A percentile compares a stretch with the other conserved stretches of the same genome.
These are phyloP conservation scores for Aspergillus coremiiformis DNA, from an alignment of 495 filamentous ascomycete genomes.

Conservation along the genomic window DNA sequence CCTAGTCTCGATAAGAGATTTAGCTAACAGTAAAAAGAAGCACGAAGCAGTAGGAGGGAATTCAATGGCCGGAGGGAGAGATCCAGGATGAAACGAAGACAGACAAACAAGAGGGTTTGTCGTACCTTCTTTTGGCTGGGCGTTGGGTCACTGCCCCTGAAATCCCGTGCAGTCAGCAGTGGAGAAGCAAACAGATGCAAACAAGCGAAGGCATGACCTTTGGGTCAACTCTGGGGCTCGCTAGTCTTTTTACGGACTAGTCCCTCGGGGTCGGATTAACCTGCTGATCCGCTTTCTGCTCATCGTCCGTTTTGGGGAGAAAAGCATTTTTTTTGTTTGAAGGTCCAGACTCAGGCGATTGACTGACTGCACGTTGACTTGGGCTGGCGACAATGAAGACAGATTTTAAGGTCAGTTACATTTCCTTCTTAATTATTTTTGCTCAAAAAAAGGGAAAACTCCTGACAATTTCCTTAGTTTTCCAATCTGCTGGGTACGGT, in stretches of 20 bases:
- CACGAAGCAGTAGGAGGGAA: conserved; percentile 1
- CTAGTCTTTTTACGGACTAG: conserved; percentile 16
- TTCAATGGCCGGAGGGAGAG: neutral
- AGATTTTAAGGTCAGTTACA: conserved; percentile 70
- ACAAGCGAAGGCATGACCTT: conserved; percentile 3
- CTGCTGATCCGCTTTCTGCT: conserved; percentile 17
- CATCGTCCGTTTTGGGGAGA: conserved; percentile 19
- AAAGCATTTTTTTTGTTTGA: conserved; percentile 19
- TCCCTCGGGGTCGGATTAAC: conserved; percentile 19
- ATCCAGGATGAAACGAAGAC: no score
- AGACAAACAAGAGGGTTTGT: neutral
- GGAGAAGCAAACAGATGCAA: conserved; percentile 7
- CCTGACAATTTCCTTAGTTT: conserved; percentile 49
- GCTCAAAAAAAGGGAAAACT: neutral
- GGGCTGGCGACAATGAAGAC: conserved; percentile 73
- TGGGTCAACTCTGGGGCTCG: conserved; percentile 8
- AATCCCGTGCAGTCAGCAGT: conserved; percentile 8
- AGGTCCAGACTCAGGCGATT: conserved; percentile 1
- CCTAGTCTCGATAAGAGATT: neutral
- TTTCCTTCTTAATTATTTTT: neutral
- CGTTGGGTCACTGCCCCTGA: conserved; percentile 22
- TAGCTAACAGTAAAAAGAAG: neutral
- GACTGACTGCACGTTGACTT: conserved; percentile 4
- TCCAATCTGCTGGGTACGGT: conserved; percentile 95
- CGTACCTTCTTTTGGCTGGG: conserved; percentile 13